A percentile compares a stretch with the other conserved stretches of the same genome.
phyloP scores from a whole-genome alignment of 2,329 filamentous ascomycete genomes.

The Ophiostoma australiae region DNA sequence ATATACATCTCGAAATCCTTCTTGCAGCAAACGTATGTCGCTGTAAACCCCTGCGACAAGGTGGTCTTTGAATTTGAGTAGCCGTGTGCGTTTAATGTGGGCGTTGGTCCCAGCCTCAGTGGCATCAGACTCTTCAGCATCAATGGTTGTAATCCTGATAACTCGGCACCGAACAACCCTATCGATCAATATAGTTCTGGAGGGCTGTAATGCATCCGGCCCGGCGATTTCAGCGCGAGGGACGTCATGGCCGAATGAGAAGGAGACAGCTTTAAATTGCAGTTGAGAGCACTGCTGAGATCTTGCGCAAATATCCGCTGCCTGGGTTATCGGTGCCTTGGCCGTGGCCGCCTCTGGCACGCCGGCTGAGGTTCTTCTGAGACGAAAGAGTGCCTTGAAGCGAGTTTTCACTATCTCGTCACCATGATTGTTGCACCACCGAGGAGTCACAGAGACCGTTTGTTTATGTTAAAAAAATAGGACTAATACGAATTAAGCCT shows the following conservation, averaged over 20 bases:
- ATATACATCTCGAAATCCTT: no score
- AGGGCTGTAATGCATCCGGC: not conserved
- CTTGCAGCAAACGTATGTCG: no score
- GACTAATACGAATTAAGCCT: no score
- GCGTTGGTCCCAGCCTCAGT: no score
- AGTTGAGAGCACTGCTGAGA: no score
- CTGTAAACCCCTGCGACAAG: no score
- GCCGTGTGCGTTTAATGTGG: no score
- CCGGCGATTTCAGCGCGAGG: no score
- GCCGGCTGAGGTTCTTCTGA: not conserved
- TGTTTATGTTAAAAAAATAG: not conserved
- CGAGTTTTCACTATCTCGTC: not conserved
- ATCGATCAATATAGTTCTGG: not conserved
- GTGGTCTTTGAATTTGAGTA: no score
- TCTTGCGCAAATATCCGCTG: not conserved
- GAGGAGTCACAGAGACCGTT: not conserved
- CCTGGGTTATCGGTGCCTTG: not conserved
- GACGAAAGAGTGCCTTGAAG: not conserved
- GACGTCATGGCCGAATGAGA: not conserved
- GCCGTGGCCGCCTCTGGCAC: no score
- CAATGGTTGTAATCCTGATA: no score
- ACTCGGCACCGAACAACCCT: not conserved
- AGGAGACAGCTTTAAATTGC: not conserved
- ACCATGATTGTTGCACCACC: not conserved
- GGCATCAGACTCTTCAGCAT: no score